Evolutionary conservation across 2,329 filamentous ascomycete species (phyloP), one percentile per base, ranked within the genome.

Genomic region (Exophiala phaeomuriformis): DNA sequence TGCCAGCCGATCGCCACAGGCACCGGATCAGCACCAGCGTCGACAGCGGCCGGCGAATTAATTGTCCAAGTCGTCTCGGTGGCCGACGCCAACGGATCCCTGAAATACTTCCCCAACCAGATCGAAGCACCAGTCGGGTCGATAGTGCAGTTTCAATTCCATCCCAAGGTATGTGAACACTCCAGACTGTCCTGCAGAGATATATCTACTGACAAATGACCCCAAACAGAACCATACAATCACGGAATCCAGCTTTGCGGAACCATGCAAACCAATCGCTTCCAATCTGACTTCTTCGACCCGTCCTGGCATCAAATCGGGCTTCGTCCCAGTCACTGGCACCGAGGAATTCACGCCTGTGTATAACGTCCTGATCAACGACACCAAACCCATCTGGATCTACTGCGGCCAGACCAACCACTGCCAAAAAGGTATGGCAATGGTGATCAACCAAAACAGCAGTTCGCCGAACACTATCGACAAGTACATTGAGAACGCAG

Each of bases 401-500:
- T 91, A 85, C 77, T 91, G 87, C 72, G 82, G 81, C 31, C 84
- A 89, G 69, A 82, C 68, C 43, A 80, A 77, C 65, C 88, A 93
- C 72, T 93, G 87, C 70, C 80, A 89, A 69, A 72, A 67, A 45
- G 85, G 85, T 57, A 90, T 90, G 84, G 77, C 79, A 53, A 84
- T 87, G 73, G 85, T 87, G 32, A 83, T 90, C 66, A 90, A 90
- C 70, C 58, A 58, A 36, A 58, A 60, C 54, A 49, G 49, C 42
- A 51, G 47, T 7, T 45, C 42, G 8, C 51, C 60, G 9, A 62
- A 62, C 43, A 63, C 61, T 4, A 57, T 63, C 35, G 59, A 63
- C 27, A 57, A 55, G 30, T 63, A 62, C 50, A 59, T 58, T 30
- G 51, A 48, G 35, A 57, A 56, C n/a, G 61, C 61, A 8, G 53